Base-by-base conservation (phyloP, 2,329 filamentous ascomycete species). In the Sporothrix globosa region DNA sequence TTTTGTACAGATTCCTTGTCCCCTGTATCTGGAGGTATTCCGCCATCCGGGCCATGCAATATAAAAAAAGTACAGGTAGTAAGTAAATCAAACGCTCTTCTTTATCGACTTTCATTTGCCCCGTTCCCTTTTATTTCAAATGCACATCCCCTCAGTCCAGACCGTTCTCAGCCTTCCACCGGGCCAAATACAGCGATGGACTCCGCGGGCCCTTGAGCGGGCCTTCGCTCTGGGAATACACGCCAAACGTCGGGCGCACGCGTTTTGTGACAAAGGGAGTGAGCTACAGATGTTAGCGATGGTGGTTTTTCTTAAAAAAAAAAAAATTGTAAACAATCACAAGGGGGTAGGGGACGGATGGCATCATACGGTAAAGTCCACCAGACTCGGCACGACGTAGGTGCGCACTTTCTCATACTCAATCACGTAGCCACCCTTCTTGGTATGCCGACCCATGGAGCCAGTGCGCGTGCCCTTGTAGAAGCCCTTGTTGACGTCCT, bases 381-480 rank as follows among this genome's bases (percentile, higher is more conserved):
- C 84, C 72, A 96, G 80, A 61, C 85, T 84, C 52, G 88, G 81
- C 75, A 92, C 92, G 70, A 92, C 91, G 79, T 93, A 99, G 69
- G 94, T 97, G 80, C 95, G 90, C 77, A 98, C 92, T 82, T 96
- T 97, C 70, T 84, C 81, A 86, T 87, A 97, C 75, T 98, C 91
- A 75, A 98, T 90, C 61, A 89, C 80, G 81, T 96, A 99, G 67
- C 90, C 90, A 80, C 95, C 96, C 78, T 89, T 88, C 79, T 92
- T 91, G 69, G 92, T 94, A 82, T 96, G 92, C 17, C 84, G 82
- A 80, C 96, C 96, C 89, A 96, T 93, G 54, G 91, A 89, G 1
- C 96, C 96, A 0, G 93, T 91, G 61, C 94, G 87, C 76, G 91
- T 97, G 79, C 96, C 96, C 86, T 98, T 98, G 88, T 99, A 99